phyloP scores from a whole-genome alignment of 2,329 filamentous ascomycete genomes.

The Xylariaceae sp. region DNA sequence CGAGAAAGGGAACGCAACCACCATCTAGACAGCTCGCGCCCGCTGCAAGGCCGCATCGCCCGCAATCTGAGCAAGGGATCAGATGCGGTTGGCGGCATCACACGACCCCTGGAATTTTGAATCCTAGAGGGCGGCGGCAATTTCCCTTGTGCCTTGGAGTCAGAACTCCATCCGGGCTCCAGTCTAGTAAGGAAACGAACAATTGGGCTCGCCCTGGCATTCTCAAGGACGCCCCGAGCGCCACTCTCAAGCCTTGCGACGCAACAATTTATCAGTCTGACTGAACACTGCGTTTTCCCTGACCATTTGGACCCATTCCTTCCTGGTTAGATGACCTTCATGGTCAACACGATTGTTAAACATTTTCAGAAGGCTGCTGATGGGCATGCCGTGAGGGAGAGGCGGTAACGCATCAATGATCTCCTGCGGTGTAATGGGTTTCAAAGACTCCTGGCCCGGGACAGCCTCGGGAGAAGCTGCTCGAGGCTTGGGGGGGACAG shows the following conservation, averaged over 20 bases:
- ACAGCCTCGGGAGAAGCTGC: slow-evolving; percentile 36
- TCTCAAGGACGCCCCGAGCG: not conserved
- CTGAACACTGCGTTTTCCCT: slow-evolving; percentile 52
- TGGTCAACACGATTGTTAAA: slow-evolving; percentile 52
- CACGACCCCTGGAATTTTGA: not conserved
- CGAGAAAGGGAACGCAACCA: not conserved
- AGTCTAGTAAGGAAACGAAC: not conserved
- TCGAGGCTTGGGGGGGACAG: slow-evolving; percentile 38
- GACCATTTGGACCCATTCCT: slow-evolving; percentile 57
- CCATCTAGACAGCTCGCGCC: not conserved
- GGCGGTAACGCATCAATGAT: slow-evolving; percentile 52
- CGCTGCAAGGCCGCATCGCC: not conserved
- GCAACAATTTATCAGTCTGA: slow-evolving; percentile 51
- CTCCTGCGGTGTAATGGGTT: slow-evolving; percentile 47
- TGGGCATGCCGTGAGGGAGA: slow-evolving; percentile 48
- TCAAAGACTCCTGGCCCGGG: slow-evolving; percentile 11
- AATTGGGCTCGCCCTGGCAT: not conserved
- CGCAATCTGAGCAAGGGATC: not conserved
- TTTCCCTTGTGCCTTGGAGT: not conserved
- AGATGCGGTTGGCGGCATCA: not conserved
- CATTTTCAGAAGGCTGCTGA: slow-evolving; percentile 49
- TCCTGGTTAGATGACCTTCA: slow-evolving; percentile 48
- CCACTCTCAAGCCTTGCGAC: slow-evolving; percentile 36
- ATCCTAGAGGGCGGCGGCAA: not conserved
- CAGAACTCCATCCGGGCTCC: not conserved